Percentiles rank a stretch among this genome's conserved stretches.
These are phyloP conservation scores for Alternaria consortialis DNA, from an alignment of 2,329 filamentous ascomycete genomes.

Conservation along the genomic window DNA sequence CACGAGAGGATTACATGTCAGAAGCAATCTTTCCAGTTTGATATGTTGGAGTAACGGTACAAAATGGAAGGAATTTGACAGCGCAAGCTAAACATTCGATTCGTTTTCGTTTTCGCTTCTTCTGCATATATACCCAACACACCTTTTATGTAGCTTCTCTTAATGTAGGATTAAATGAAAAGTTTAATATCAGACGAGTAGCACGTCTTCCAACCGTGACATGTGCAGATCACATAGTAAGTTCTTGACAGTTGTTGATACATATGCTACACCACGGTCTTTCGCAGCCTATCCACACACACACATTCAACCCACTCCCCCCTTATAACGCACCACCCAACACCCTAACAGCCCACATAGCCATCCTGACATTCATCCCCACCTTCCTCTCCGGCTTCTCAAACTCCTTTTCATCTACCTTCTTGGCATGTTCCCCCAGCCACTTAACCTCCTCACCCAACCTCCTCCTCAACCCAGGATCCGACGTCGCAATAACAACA, in stretches of 20 bases:
- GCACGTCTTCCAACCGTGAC: neutral
- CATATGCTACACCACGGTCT: neutral
- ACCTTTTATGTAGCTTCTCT: neutral
- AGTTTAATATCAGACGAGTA: neutral
- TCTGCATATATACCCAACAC: conserved; percentile 14
- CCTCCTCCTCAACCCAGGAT: conserved; percentile 73
- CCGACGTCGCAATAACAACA: conserved; percentile 81
- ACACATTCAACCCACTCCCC: neutral
- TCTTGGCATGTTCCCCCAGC: conserved; percentile 76
- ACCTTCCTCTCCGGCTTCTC: conserved; percentile 83
- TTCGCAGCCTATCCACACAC: too few species aligned
- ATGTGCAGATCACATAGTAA: neutral
- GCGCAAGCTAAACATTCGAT: conserved; percentile 4
- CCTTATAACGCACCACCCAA: conserved; percentile 83
- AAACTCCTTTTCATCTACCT: conserved; percentile 79
- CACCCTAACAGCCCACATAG: conserved; percentile 91
- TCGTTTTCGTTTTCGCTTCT: neutral
- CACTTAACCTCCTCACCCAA: conserved; percentile 83
- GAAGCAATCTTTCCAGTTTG: neutral
- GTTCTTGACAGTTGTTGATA: neutral
- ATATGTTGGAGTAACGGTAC: neutral
- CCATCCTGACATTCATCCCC: conserved; percentile 81
- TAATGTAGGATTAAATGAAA: neutral
- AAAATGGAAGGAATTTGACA: neutral
- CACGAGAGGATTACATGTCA: neutral